phyloP scores from a whole-genome alignment of 2,329 filamentous ascomycete species.

The Elsinoe ampelina region DNA sequence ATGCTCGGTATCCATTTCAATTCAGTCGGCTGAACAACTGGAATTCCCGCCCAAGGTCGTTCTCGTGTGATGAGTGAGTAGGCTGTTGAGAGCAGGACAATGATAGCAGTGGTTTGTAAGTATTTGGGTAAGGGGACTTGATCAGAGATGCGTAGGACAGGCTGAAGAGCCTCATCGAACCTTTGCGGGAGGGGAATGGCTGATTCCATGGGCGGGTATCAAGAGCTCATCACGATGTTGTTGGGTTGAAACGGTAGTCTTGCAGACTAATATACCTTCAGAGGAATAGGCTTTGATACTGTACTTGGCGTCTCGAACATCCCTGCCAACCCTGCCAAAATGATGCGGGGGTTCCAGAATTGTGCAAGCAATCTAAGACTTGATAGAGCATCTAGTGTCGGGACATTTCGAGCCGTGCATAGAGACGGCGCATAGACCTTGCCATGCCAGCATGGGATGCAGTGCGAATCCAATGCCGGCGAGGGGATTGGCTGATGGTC shows the following conservation, averaged over 20 bases:
- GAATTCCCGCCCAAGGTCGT: conserved; percentile 12
- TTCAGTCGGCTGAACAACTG: conserved; percentile 4
- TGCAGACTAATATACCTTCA: not conserved
- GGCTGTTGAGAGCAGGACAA: not conserved
- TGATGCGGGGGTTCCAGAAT: conserved; percentile 2
- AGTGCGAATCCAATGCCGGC: not conserved
- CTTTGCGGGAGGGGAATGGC: not conserved
- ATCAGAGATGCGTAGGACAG: conserved; percentile 7
- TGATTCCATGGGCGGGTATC: not conserved
- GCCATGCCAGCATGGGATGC: not conserved
- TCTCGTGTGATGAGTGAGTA: conserved; percentile 14
- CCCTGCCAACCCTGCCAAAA: not conserved
- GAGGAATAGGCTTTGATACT: not conserved
- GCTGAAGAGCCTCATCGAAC: conserved; percentile 5
- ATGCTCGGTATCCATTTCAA: conserved; percentile 13
- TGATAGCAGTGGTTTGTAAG: conserved; percentile 1
- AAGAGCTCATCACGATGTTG: no score
- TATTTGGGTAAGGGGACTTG: not conserved
- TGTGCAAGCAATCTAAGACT: not conserved
- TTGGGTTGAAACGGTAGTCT: not conserved
- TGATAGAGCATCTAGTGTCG: not conserved
- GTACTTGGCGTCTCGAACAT: not conserved
- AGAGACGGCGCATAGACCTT: not conserved
- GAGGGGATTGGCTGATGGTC: not conserved
- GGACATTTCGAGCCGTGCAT: not conserved